These are phyloP conservation scores for Heimioporus retisporus DNA, from an alignment of 1,284 basidiomycete genomes.

Conservation along the genomic window DNA sequence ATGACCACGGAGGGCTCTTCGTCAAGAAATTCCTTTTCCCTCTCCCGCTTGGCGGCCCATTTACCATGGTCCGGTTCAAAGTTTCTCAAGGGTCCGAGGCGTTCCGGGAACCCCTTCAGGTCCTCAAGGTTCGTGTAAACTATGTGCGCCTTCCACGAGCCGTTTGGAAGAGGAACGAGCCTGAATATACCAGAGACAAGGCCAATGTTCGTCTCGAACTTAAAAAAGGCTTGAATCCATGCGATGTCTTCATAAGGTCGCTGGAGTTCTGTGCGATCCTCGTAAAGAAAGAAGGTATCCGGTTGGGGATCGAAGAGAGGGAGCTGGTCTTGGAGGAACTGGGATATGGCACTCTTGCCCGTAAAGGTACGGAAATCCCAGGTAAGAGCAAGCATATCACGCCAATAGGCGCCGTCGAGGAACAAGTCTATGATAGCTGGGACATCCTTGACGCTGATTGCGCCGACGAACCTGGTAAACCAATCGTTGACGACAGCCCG, in stretches of 20 bases:
- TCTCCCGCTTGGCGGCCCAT: constrained; percentile 49
- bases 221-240: constrained; percentile 64
- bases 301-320: constrained; percentile 39
- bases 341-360: constrained; percentile 48
- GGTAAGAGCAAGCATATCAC: constrained; percentile 69
- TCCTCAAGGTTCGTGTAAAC: constrained; percentile 51
- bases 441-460: constrained; percentile 31
- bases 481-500: constrained; percentile 25
- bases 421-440: constrained; percentile 44
- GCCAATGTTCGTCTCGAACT: constrained; percentile 62
- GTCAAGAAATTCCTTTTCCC: constrained; percentile 48
- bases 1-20: constrained; percentile 48
- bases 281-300: constrained; percentile 32
- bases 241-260: constrained; percentile 60
- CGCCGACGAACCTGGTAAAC: constrained; percentile 35
- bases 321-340: constrained; percentile 58
- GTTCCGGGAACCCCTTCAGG: constrained; percentile 54
- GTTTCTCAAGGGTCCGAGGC: constrained; percentile 47
- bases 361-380: constrained; percentile 74
- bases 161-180: constrained; percentile 57
- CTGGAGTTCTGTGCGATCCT: constrained; percentile 42
- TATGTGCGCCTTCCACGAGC: constrained; percentile 60
- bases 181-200: constrained; percentile 58
- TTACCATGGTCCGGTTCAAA: constrained; percentile 50
- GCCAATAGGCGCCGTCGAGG: constrained; percentile 62